These are phyloP conservation scores for Monosporozyma yasuniensis DNA, from an alignment of 805 yeast genomes.

Conservation along the genomic window DNA sequence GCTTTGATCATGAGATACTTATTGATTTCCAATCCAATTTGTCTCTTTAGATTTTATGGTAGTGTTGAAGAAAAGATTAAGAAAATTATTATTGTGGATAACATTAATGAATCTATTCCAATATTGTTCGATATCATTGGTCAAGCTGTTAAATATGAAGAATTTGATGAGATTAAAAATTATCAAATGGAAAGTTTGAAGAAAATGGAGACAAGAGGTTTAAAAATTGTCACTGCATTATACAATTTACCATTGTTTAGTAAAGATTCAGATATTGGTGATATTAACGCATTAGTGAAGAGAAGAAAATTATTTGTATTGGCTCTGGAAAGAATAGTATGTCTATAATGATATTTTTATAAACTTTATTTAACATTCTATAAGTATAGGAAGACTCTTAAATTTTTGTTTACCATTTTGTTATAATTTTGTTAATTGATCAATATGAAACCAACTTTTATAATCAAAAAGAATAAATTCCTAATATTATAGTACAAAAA, in stretches of 20 bases:
- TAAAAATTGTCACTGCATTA: constrained; percentile 6
- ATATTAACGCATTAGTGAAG: constrained; percentile 11
- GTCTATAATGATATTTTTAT: constrained; percentile 13
- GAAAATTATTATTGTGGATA: constrained; percentile 23
- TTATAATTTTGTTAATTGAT: too few species aligned
- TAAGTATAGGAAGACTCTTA: too few species aligned
- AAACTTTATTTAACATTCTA: background rate
- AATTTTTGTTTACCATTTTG: too few species aligned
- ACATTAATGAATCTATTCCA: constrained; percentile 27
- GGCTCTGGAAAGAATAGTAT: constrained; percentile 9
- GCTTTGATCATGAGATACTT: constrained; percentile 27
- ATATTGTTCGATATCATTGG: constrained; percentile 28
- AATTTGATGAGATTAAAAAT: constrained; percentile 21
- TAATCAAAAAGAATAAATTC: too few species aligned
- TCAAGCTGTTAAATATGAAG: constrained; percentile 25
- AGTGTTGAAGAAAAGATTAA: constrained; percentile 28
- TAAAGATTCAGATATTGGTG: background rate
- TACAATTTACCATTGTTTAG: background rate
- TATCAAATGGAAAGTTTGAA: constrained; percentile 15
- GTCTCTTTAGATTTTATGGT: constrained; percentile 27
- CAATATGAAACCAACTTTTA: too few species aligned
- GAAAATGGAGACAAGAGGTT: constrained; percentile 19
- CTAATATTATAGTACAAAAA: too few species aligned
- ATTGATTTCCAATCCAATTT: constrained; percentile 26
- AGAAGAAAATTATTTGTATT: constrained; percentile 15